Evolutionary conservation across 139 green algal species (phyloP).

Genomic region (Chlamydomonas asymmetrica): DNA sequence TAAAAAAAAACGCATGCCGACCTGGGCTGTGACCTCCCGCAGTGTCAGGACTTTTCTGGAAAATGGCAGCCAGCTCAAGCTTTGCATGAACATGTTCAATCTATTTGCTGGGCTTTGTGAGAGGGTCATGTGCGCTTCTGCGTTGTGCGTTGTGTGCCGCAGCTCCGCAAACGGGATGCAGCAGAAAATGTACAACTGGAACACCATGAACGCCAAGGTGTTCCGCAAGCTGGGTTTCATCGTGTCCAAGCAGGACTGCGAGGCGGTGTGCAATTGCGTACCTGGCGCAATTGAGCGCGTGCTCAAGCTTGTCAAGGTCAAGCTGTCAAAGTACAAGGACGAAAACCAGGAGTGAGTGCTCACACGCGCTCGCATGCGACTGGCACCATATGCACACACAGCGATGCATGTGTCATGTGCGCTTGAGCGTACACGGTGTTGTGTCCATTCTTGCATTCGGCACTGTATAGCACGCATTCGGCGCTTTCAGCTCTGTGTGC

Average conservation of each 20-base stretch:
- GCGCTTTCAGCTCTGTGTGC: too few species aligned
- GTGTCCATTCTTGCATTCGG: too few species aligned
- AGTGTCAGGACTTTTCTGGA: too few species aligned
- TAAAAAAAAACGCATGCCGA: too few species aligned
- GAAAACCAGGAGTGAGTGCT: conserved; percentile 25
- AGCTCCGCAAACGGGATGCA: conserved; percentile 73
- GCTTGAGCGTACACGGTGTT: too few species aligned
- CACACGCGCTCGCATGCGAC: too few species aligned
- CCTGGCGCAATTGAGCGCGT: conserved; percentile 76
- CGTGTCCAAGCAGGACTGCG: conserved; percentile 58
- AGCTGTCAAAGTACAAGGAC: conserved; percentile 58
- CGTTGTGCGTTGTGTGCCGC: conserved; percentile 20
- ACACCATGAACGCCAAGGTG: conserved; percentile 88
- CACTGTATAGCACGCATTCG: too few species aligned
- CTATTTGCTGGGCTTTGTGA: too few species aligned
- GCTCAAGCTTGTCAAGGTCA: conserved; percentile 78
- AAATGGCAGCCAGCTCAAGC: too few species aligned
- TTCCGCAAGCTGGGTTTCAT: conserved; percentile 79
- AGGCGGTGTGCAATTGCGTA: conserved; percentile 64
- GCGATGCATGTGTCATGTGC: too few species aligned
- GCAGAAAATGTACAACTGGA: conserved; percentile 97
- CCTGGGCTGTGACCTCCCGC: too few species aligned
- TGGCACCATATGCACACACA: too few species aligned
- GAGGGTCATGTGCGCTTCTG: not conserved
- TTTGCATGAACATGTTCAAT: not conserved